Evolutionary conservation across 148 eudicot species (phyloP), one percentile per base, ranked within the genome.

Genomic region (Cornus kousa): DNA sequence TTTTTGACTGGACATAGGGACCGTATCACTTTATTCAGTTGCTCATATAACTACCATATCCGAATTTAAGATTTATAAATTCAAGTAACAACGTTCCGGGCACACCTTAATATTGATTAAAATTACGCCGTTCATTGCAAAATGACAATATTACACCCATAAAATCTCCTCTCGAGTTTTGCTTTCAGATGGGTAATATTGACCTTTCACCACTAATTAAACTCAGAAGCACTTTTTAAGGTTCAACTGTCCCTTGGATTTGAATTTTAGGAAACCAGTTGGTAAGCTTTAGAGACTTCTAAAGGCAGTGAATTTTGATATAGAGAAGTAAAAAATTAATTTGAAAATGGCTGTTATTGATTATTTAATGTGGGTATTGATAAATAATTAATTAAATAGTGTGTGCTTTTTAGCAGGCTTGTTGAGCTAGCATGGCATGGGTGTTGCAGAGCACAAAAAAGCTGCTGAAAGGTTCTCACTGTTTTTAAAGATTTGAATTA

Each of bases 1-100:
- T 76, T 76, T 67, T 76, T 76, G 71, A 66, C 71, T 28, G 10
- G 70, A 75, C 39, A 22, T 23, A 12, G 40, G 48, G 70, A 17
- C 40, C 9, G 35, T 33, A 23, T 37, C 35, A 43, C 55, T 64
- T 75, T 22, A n/a, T 39, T 76, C 40, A 17, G 35, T 43, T 65
- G 71, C 48, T 40, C 22, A 43, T 59, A 55, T 43, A 75, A 24
- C 24, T 75, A 14, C 39, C 17, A 16, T 10, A 14, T 24, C 22
- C 13, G 28, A 62, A 24, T 48, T 64, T 14, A 1, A 73, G 32
- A 57, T 19, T 5, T 7, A 2, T 0, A 62, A 3, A 20, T 62
- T 62, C 24, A 17, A 62, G 6, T 19, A 62, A 62, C 2, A n/a
- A 19, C 14, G 17, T 62, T 19, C 1, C 20, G 66, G 24, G 24